Conservation (phyloP, 2,329 filamentous ascomycete species). For the Didymella glomerata region DNA sequence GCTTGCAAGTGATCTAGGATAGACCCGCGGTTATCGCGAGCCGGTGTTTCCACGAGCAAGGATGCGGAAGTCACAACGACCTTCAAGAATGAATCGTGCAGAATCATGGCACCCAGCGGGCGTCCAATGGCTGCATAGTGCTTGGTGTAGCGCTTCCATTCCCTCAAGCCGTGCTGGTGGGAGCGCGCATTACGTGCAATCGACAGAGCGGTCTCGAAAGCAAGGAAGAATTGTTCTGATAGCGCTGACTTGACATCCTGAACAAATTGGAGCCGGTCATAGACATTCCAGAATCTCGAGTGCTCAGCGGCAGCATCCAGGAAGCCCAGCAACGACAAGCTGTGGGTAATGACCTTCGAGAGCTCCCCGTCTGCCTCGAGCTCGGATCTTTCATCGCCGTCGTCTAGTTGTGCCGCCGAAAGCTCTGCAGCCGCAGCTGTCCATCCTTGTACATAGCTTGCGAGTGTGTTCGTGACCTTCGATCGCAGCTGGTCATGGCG, state of each 20-base stretch:
- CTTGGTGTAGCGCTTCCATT: slow-evolving; percentile 87
- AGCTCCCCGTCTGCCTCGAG: slow-evolving; percentile 60
- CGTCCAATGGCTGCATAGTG: slow-evolving; percentile 82
- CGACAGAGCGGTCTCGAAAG: slow-evolving; percentile 88
- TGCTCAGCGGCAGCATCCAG: slow-evolving; percentile 81
- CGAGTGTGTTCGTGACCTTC: slow-evolving; percentile 71
- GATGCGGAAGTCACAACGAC: slow-evolving; percentile 82
- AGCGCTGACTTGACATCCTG: slow-evolving; percentile 75
- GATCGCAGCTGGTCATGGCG: slow-evolving; percentile 75
- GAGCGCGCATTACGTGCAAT: slow-evolving; percentile 82
- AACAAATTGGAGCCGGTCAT: slow-evolving; percentile 77
- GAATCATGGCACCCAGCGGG: slow-evolving; percentile 87
- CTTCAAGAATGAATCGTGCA: slow-evolving; percentile 88
- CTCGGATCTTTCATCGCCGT: slow-evolving; percentile 61
- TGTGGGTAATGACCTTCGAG: slow-evolving; percentile 75
- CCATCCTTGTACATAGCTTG: slow-evolving; percentile 77
- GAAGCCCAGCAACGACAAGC: slow-evolving; percentile 89
- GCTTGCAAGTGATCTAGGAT: slow-evolving; percentile 73
- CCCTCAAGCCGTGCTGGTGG: slow-evolving; percentile 71
- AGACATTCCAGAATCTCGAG: slow-evolving; percentile 80
- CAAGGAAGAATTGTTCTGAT: slow-evolving; percentile 83
- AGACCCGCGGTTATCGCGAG: slow-evolving; percentile 67
- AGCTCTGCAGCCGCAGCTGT: slow-evolving; percentile 66
- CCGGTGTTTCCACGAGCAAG: slow-evolving; percentile 69
- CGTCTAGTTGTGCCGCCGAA: slow-evolving; percentile 62